A percentile compares a stretch with the other conserved stretches of the same genome.
Conservation (phyloP, 2,329 filamentous ascomycete species). For the Verticillium zaregamsianum region DNA sequence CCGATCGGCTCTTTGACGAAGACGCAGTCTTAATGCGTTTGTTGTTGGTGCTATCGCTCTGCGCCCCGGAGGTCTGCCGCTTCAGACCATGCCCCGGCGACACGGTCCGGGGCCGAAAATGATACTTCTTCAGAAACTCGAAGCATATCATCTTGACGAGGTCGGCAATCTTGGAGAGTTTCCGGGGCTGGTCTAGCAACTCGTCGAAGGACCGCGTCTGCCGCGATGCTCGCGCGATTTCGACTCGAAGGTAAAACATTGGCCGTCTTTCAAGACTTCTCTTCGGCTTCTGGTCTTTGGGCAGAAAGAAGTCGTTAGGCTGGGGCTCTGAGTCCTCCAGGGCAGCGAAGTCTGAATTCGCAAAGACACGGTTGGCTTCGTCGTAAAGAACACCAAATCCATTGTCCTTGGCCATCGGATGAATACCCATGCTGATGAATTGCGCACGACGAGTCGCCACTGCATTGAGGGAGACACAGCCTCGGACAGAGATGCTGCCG, state of each 20-base stretch:
- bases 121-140: slow-evolving; percentile 71
- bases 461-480: slow-evolving; percentile 67
- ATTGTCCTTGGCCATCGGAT: slow-evolving; percentile 53
- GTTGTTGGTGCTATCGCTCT: not conserved
- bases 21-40: not conserved
- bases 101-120: slow-evolving; percentile 53
- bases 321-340: slow-evolving; percentile 41
- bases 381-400: slow-evolving; percentile 67
- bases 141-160: slow-evolving; percentile 65
- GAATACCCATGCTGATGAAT: slow-evolving; percentile 75
- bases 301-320: slow-evolving; percentile 38
- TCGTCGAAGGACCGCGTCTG: slow-evolving; percentile 16
- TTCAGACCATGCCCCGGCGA: not conserved
- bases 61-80: not conserved
- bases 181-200: slow-evolving; percentile 40
- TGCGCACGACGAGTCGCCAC: slow-evolving; percentile 69
- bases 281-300: slow-evolving; percentile 43
- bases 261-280: slow-evolving; percentile 80
- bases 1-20: slow-evolving; percentile 3
- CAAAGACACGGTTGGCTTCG: slow-evolving; percentile 74
- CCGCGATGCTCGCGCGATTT: slow-evolving; percentile 10
- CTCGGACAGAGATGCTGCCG: slow-evolving; percentile 57
- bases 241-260: slow-evolving; percentile 79
- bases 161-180: slow-evolving; percentile 50
- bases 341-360: slow-evolving; percentile 70